A percentile compares a stretch with the other conserved stretches of the same genome.
These are phyloP conservation scores for Zymoseptoria pseudotritici DNA, from an alignment of 2,329 filamentous ascomycete genomes.

Conservation along the genomic window DNA sequence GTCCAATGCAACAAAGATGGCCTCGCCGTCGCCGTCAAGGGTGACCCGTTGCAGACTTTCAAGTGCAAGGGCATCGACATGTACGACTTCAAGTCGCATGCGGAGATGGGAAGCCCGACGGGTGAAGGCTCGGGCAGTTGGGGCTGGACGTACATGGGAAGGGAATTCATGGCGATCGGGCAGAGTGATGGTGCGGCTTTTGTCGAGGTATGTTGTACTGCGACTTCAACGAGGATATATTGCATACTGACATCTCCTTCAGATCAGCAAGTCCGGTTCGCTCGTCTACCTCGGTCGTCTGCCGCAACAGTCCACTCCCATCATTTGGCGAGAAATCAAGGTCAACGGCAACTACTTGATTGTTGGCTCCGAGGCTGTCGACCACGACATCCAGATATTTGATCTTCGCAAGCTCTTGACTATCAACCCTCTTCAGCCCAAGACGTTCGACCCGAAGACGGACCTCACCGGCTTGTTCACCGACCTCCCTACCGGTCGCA, in stretches of 20 bases:
- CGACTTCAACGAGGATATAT: too few species aligned
- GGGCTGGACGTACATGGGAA: conserved; percentile 49
- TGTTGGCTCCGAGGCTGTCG: conserved; percentile 39
- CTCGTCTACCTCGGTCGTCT: conserved; percentile 49
- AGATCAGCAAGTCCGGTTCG: conserved; percentile 38
- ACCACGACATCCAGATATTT: conserved; percentile 55
- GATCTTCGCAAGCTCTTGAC: conserved; percentile 52
- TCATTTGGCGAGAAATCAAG: conserved; percentile 48
- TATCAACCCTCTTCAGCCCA: conserved; percentile 37
- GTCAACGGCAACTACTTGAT: conserved; percentile 37
- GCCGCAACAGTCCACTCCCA: conserved; percentile 41
- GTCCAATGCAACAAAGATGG: conserved; percentile 36
- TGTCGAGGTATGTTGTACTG: conserved; percentile 41
- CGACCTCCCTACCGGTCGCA: conserved; percentile 17
- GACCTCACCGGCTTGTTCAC: conserved; percentile 12
- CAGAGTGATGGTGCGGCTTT: conserved; percentile 51
- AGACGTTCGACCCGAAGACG: conserved; percentile 34
- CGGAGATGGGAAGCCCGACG: conserved; percentile 43
- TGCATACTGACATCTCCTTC: not conserved
- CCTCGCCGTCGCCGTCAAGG: conserved; percentile 38
- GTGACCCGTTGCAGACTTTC: conserved; percentile 43
- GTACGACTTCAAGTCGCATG: conserved; percentile 50
- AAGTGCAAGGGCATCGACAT: conserved; percentile 44
- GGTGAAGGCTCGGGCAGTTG: conserved; percentile 43
- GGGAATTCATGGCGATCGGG: conserved; percentile 49